Evolutionary conservation across 176 grass and related monocot species (phyloP), one percentile per base, ranked within the genome.

Genomic region (Thinopyrum elongatum): DNA sequence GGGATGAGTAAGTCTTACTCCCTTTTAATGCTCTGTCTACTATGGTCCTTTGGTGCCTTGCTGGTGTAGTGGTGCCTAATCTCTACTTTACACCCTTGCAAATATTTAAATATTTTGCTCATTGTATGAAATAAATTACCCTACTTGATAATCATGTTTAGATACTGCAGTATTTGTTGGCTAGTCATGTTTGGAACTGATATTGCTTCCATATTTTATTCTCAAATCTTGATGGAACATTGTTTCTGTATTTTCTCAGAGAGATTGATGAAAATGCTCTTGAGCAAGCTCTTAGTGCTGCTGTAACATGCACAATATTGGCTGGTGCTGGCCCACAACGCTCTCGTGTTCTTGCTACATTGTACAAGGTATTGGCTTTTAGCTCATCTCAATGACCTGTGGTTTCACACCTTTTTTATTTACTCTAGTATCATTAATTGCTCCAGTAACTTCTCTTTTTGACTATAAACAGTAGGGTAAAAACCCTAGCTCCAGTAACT

Each of bases 241-340:
- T 51, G n/a, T 84, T 79, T 73, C 11, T 27, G 26, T 74, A 74
- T 80, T 10, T 65, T 89, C 30, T 41, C 79, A 99, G 97, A 90
- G 97, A 99, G 83, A 94, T 99, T 57, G 94, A 99, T 79, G 97
- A 99, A 88, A 95, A 97, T 91, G 97, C 97, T 59, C 79, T 97
- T 39, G 94, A 99, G 38, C 97, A 99, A 90, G 94, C 97, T 88
- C 87, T 99, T 79, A 99, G 92, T 88, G 90, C 97, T 81, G 97
- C 97, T 86, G 89, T 99, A 64, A 99, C 90, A 7, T 99, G 97
- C 76, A 99, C 97, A 70, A 99, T 99, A 86, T 94, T 99, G 87
- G 97, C 97, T 85, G 97, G 88, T 85, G 97, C 97, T 82, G 94
- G 97, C 85, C 97, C 97, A 53, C 97, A 99, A 80, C 90, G 92